Conservation (phyloP, 75 land plant species). For the Pinus tabuliformis region DNA sequence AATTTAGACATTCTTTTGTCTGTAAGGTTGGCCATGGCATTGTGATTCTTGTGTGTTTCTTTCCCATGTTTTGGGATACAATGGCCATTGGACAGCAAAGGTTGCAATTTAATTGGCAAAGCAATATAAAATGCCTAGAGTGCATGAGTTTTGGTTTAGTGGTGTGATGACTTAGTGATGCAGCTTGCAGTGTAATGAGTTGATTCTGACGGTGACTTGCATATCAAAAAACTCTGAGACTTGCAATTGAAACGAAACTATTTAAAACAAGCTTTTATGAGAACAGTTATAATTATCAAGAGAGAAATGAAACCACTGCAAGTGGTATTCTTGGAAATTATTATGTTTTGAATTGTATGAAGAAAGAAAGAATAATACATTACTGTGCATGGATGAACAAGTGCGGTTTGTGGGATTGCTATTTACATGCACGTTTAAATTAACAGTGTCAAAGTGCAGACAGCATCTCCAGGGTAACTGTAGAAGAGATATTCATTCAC, state of each 20-base stretch:
- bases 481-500: no score
- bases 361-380: neutral
- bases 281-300: neutral
- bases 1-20: neutral
- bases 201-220: neutral
- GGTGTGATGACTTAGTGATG: neutral
- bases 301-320: neutral
- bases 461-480: no score
- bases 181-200: neutral
- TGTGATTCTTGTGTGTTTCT: neutral
- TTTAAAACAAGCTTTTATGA: neutral
- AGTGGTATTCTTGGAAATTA: neutral
- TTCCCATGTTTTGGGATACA: neutral
- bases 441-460: neutral
- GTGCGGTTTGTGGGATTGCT: neutral
- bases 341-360: no score
- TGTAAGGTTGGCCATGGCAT: neutral
- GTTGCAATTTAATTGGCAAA: neutral
- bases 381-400: neutral
- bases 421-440: neutral
- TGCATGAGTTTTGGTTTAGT: neutral
- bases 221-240: neutral
- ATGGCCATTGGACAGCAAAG: neutral
- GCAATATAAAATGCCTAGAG: neutral
- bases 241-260: neutral